Conservation (phyloP, 768 basidiomycete species). For the Lactarius pseudohatsudake region DNA sequence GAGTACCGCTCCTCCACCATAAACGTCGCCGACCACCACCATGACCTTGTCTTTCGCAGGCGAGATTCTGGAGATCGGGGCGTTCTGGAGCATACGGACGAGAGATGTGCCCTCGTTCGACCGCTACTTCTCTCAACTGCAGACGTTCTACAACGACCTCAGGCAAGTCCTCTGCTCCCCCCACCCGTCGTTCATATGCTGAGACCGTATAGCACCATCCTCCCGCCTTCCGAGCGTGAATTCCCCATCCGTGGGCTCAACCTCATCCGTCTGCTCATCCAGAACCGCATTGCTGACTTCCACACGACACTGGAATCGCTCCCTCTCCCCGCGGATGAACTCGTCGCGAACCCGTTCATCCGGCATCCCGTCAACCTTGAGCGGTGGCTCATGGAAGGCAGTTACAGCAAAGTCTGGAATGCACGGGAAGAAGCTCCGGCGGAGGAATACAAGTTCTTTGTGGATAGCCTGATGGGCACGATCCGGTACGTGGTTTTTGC, state of each 20-base stretch:
- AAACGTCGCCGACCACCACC: not conserved
- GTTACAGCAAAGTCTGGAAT: conserved; percentile 97
- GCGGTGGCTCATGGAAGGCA: conserved; percentile 97
- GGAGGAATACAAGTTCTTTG: conserved; percentile 93
- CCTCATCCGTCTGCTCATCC: conserved; percentile 91
- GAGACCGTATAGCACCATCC: conserved; percentile 49
- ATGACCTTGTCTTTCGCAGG: conserved; percentile 46
- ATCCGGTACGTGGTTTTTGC: conserved; percentile 60
- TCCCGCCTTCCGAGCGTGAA: conserved; percentile 85
- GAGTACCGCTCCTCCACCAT: conserved; percentile 2
- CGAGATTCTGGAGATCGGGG: conserved; percentile 93
- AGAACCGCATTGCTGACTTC: conserved; percentile 96
- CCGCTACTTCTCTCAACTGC: conserved; percentile 90
- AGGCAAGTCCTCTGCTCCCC: conserved; percentile 43
- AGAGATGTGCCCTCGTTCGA: conserved; percentile 92
- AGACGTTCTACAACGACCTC: conserved; percentile 87
- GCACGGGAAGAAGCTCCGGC: conserved; percentile 90
- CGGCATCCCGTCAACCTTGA: conserved; percentile 90
- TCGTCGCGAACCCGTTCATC: conserved; percentile 69
- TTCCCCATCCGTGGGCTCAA: conserved; percentile 88
- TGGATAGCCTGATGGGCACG: conserved; percentile 91
- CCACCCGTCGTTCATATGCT: not conserved
- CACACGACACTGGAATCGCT: conserved; percentile 95
- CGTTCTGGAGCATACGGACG: conserved; percentile 88
- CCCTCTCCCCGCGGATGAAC: conserved; percentile 63